Evolutionary conservation across 2,329 filamentous ascomycete genomes (phyloP), one percentile per base, ranked within the genome.

Genomic region (Aquanectria penicillioides): DNA sequence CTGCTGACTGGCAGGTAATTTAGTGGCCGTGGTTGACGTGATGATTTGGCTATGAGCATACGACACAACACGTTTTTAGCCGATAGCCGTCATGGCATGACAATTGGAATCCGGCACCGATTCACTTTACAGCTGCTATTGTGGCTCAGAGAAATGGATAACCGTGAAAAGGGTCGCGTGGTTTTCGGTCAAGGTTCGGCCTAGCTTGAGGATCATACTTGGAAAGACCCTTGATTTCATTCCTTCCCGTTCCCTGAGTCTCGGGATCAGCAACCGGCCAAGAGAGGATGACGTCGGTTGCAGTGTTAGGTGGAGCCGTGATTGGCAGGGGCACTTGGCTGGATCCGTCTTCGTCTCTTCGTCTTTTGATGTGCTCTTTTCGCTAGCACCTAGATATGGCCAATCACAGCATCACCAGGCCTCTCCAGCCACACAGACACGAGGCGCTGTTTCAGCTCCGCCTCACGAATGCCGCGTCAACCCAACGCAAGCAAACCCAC

Each of bases 401-500:
- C 65, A 70, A 68, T 66, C 43, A 55, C 3, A 31, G 13, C 3
- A 2, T 2, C 4, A 4, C 2, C 15, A 10, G 8, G 10, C 31
- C 11, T 10, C 47, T 51, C 61, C 63, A 70, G 68, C 68, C 68
- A 70, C 68, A 67, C 61, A 36, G 15, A 60, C 33, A 57, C 43
- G 60, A 66, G 65, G 68, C 65, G 61, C 59, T 62, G 68, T 70
- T 63, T 69, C 68, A 68, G 67, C 68, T 68, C 57, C 68, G 68
- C 68, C 68, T 61, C 68, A 52, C 41, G 41, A 68, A 55, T 69
- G 68, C 68, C 68, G 68, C 68, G 68, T 70, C 66, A 70, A 70
- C 67, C 31, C 38, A 43, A 52, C 49, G 49, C 49, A 52, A 52
- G 49, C 49, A 40, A 18, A 28, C 12, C 23, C 48, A 22, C 29